Conservation (phyloP, 1,284 basidiomycete genomes). For the Cutaneotrichosporon daszewskae region DNA sequence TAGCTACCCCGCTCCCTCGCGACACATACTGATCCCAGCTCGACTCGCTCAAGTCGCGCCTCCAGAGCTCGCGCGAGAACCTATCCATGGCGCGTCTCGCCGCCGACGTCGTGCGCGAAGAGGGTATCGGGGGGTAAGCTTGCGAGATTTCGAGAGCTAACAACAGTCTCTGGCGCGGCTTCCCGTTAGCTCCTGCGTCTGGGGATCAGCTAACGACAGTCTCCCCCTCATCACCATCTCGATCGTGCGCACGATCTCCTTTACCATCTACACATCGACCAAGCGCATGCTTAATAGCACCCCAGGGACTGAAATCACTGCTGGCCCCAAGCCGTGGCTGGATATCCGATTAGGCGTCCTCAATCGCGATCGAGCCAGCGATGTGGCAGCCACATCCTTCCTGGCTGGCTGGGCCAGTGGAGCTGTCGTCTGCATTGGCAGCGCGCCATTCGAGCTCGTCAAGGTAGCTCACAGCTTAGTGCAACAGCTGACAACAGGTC, state of each 20-base stretch:
- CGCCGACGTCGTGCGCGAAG: conserved; percentile 69
- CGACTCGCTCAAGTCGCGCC: conserved; percentile 83
- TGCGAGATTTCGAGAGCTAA: not conserved
- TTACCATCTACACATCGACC: conserved; percentile 87
- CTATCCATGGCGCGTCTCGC: conserved; percentile 66
- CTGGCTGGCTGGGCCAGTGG: conserved; percentile 45
- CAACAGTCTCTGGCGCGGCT: conserved; percentile 43
- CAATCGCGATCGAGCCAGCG: conserved; percentile 50
- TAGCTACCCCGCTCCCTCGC: too few species aligned
- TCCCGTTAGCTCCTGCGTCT: conserved; percentile 28
- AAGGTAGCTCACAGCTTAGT: conserved; percentile 58
- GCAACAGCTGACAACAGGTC: conserved; percentile 53
- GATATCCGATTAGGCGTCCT: conserved; percentile 32
- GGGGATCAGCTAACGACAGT: conserved; percentile 41
- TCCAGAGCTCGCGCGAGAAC: conserved; percentile 75
- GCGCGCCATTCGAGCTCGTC: conserved; percentile 90
- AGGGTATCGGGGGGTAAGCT: conserved; percentile 78
- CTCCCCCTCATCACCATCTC: conserved; percentile 95
- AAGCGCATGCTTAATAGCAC: conserved; percentile 67
- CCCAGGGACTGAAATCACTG: too few species aligned
- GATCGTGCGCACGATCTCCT: conserved; percentile 83
- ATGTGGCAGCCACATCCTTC: conserved; percentile 59
- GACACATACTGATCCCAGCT: conserved; percentile 48
- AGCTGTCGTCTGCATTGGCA: conserved; percentile 49
- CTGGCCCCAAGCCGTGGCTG: conserved; percentile 18